Evolutionary conservation across 805 yeast genomes (phyloP), one percentile per base, ranked within the genome.

Genomic region (Candida cerambycidarum): DNA sequence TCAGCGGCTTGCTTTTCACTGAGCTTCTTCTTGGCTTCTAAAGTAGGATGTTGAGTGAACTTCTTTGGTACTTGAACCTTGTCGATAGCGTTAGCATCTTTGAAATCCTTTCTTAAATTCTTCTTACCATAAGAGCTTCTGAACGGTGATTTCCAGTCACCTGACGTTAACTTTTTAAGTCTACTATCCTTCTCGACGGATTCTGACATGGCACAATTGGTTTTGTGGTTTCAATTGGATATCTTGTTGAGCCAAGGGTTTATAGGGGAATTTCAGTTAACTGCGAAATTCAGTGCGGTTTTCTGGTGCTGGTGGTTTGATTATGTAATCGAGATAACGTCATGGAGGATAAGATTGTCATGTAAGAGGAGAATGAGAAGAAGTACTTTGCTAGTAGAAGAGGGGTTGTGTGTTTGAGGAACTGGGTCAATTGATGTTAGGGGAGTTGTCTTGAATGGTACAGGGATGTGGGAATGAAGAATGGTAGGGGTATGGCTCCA

Each of bases 121-220:
- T 61, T 62, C 37, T 50, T 55, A 29, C 48, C 23, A 5, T 54
- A 46, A 9, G 56, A 36, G 19, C 54, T 46, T 53, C 75, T 59
- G 38, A 70, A 70, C n/a, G 75, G 75, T 4, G 75, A 69, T 11
- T 62, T 61, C 74, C 75, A 70, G 1, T 63, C 59, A 29, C 61
- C 57, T 19, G 63, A 50, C 19, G 65, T 54, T 51, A 63, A 59
- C 48, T 61, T 53, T 46, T 62, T 62, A 44, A 65, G 58, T 43
- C 46, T 52, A 23, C 46, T 36, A 24, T 24, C 38, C 23, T 21
- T 34, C 14, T 21, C 38, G 9, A 18, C 15, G 35, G 42, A 18
- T 33, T 33, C 35, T 3, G 35, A 32, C 35, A 32, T 32, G 11
- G 23, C 10, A n/a, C 28, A 25, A 25, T 25, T 47, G 12, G 29